phyloP scores from a whole-genome alignment of 306 rosid genomes.

The Casuarina glauca region DNA sequence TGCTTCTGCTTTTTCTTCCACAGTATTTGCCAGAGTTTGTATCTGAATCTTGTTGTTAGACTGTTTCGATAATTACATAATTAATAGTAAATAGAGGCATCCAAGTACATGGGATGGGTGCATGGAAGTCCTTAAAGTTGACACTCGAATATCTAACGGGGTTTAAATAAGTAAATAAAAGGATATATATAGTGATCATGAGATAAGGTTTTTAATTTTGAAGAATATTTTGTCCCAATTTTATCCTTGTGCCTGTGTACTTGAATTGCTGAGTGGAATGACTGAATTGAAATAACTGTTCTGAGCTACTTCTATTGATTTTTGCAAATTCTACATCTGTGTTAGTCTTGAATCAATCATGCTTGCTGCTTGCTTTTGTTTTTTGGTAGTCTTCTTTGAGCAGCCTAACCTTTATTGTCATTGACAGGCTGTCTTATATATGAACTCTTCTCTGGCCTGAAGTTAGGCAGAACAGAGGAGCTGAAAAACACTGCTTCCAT shows the following conservation, averaged over 20 bases:
- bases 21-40: background rate
- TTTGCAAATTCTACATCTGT: constrained; percentile 16
- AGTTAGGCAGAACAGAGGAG: constrained; percentile 91
- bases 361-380: constrained; percentile 5
- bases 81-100: background rate
- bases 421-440: constrained; percentile 87
- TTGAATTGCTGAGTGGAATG: background rate
- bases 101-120: background rate
- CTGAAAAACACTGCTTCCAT: constrained; percentile 82
- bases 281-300: background rate
- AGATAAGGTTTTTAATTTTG: background rate
- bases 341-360: constrained; percentile 18
- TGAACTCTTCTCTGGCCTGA: constrained; percentile 87
- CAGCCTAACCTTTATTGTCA: constrained; percentile 16
- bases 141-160: background rate
- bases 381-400: constrained; percentile 16
- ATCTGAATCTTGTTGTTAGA: background rate
- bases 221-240: background rate
- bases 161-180: background rate
- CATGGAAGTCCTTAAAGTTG: background rate
- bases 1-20: background rate
- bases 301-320: constrained; percentile 23
- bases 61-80: background rate
- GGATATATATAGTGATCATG: background rate
- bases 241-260: background rate